These are phyloP conservation scores for Phytophthora europaea DNA, from an alignment of 352 stramenopile genomes.

Conservation along the genomic window DNA sequence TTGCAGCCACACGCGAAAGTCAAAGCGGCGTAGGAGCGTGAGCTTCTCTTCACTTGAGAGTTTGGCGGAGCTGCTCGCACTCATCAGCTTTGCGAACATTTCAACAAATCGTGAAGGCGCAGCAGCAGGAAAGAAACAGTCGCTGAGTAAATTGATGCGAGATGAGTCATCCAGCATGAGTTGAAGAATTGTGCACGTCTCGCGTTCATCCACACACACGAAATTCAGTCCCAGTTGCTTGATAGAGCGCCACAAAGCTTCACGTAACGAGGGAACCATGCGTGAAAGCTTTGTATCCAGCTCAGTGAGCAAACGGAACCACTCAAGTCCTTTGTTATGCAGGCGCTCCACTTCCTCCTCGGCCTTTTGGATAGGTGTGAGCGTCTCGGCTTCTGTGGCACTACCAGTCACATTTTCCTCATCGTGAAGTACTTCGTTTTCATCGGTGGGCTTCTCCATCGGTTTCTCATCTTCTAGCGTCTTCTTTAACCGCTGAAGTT, in stretches of 20 bases:
- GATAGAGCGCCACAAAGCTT: slow-evolving; percentile 85
- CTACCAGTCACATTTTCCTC: slow-evolving; percentile 21
- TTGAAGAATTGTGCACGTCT: slow-evolving; percentile 83
- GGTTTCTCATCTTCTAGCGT: slow-evolving; percentile 28
- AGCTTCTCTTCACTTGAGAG: slow-evolving; percentile 81
- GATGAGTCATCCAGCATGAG: slow-evolving; percentile 89
- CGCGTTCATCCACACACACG: slow-evolving; percentile 83
- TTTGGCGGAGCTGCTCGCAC: slow-evolving; percentile 69
- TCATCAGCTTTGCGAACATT: slow-evolving; percentile 92
- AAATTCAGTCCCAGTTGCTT: slow-evolving; percentile 85
- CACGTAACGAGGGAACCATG: slow-evolving; percentile 86
- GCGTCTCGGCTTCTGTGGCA: slow-evolving; percentile 4
- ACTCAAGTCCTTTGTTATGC: slow-evolving; percentile 83
- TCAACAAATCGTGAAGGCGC: slow-evolving; percentile 84
- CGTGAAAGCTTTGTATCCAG: slow-evolving; percentile 84
- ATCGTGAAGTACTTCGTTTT: not conserved
- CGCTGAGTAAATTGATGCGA: slow-evolving; percentile 80
- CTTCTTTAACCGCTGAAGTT: slow-evolving; percentile 44
- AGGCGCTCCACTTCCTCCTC: slow-evolving; percentile 58
- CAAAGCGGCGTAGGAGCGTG: slow-evolving; percentile 75
- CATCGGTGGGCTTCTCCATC: slow-evolving; percentile 4
- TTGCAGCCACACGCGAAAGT: slow-evolving; percentile 81
- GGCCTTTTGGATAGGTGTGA: slow-evolving; percentile 31
- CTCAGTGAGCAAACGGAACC: slow-evolving; percentile 83
- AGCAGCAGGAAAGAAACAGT: slow-evolving; percentile 84